phyloP scores from a whole-genome alignment of 129 eudicot species.

The Oenanthe sinensis region DNA sequence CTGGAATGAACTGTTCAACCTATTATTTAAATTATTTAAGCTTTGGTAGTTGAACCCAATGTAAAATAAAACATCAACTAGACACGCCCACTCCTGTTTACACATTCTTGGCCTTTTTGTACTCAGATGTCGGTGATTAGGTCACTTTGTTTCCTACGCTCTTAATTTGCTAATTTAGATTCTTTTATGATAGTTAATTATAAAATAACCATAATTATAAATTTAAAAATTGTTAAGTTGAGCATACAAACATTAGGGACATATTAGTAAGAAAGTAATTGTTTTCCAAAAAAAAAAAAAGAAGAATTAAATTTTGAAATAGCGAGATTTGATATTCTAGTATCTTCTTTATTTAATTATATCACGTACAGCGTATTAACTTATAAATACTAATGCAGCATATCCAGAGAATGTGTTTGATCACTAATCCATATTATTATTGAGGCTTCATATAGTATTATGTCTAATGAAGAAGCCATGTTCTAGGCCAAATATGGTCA shows the following conservation, averaged over 20 bases:
- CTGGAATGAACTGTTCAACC: background rate
- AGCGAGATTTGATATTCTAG: background rate
- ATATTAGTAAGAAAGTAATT: too few species aligned
- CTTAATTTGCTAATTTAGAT: too few species aligned
- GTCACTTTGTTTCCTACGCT: background rate
- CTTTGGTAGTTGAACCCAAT: conserved; percentile 4
- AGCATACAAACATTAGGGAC: too few species aligned
- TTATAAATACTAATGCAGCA: background rate
- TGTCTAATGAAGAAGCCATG: background rate
- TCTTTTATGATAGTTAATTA: too few species aligned
- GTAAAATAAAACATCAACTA: conserved; percentile 5
- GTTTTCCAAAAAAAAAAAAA: too few species aligned
- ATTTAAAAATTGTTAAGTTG: too few species aligned
- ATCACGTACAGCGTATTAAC: background rate
- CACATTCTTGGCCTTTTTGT: conserved; percentile 2
- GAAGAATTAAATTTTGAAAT: too few species aligned
- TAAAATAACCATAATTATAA: too few species aligned
- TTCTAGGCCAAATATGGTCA: background rate
- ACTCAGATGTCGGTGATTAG: background rate
- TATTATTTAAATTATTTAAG: background rate
- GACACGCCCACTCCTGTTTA: background rate
- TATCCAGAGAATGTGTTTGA: conserved; percentile 5
- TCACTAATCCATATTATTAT: background rate
- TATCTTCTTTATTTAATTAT: background rate
- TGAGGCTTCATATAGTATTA: background rate